These are phyloP conservation scores for Monilinia polystroma DNA, from an alignment of 2,329 filamentous ascomycete genomes.

Conservation along the genomic window DNA sequence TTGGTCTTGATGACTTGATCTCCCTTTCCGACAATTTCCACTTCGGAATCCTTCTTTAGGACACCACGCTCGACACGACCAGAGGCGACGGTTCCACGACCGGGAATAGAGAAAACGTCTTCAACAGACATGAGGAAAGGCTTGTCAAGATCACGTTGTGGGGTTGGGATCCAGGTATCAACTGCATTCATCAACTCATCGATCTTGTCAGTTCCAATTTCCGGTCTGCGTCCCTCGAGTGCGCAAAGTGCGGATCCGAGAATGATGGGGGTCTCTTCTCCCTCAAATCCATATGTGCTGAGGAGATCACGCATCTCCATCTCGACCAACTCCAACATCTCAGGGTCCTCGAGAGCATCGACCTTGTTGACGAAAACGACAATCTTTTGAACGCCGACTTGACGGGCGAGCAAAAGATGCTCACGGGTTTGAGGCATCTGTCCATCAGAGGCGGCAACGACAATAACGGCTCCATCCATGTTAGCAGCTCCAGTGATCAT, in stretches of 20 bases:
- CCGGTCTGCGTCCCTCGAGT: conserved; percentile 78
- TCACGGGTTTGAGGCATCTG: conserved; percentile 99
- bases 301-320: conserved; percentile 99
- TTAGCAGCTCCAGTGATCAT: conserved; percentile 99
- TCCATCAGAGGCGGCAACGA: conserved; percentile 95
- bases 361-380: conserved; percentile 99
- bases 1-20: conserved; percentile 88
- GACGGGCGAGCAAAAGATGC: conserved; percentile 94
- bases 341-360: conserved; percentile 92
- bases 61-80: conserved; percentile 95
- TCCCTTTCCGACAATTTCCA: conserved; percentile 91
- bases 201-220: conserved; percentile 85
- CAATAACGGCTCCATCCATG: conserved; percentile 99
- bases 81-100: conserved; percentile 94
- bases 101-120: conserved; percentile 85
- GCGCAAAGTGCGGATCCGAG: conserved; percentile 96
- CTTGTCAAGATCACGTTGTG: conserved; percentile 91
- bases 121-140: conserved; percentile 99
- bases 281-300: conserved; percentile 90
- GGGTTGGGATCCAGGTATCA: conserved; percentile 95
- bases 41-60: conserved; percentile 89
- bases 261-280: conserved; percentile 95
- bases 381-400: conserved; percentile 96
- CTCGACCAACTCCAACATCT: conserved; percentile 99
- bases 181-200: conserved; percentile 88